Conservation (phyloP, 805 yeast species). For the Yarrowia porcina region DNA sequence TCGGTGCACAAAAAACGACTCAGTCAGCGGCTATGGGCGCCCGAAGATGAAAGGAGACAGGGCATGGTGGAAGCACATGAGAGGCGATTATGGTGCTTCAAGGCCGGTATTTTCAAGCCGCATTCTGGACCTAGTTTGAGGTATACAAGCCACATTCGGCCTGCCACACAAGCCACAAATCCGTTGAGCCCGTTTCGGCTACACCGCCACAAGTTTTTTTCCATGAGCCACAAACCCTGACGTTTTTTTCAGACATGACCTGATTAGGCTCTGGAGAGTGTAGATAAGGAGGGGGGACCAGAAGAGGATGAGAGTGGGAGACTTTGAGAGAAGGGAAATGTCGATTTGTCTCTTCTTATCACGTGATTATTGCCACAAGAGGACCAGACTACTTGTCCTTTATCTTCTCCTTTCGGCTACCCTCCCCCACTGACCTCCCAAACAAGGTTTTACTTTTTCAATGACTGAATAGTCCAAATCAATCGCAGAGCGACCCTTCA, state of each 20-base stretch:
- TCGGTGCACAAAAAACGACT: background rate
- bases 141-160: too few species aligned
- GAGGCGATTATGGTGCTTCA: background rate
- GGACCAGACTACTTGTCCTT: too few species aligned
- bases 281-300: background rate
- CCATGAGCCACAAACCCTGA: background rate
- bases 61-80: background rate
- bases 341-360: background rate
- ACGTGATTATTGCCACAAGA: too few species aligned
- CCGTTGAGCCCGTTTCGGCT: background rate
- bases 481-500: background rate
- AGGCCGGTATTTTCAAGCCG: background rate
- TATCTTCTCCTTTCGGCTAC: too few species aligned
- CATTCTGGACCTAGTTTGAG: background rate
- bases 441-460: background rate
- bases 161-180: background rate
- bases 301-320: background rate
- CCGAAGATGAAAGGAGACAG: too few species aligned
- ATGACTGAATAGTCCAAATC: background rate
- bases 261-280: background rate
- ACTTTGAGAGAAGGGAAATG: background rate
- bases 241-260: background rate
- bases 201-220: slow-evolving; percentile 1
- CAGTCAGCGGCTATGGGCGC: background rate
- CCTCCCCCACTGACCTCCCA: too few species aligned